Evolutionary conservation across 228 moss, liverwort and hornwort genomes (phyloP).

Genomic region (Sphagnum magellanicum): DNA sequence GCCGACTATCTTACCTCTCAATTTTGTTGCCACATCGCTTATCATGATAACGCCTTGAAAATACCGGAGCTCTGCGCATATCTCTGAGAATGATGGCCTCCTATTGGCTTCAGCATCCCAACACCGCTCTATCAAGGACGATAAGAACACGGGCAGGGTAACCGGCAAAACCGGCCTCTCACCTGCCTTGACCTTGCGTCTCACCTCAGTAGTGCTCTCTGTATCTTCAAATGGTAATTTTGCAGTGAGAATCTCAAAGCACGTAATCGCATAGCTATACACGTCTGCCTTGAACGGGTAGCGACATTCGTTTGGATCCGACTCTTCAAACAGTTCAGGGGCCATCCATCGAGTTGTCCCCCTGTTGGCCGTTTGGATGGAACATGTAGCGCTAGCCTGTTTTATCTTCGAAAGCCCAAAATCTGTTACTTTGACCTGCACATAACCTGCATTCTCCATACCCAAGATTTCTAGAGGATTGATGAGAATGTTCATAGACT

Average conservation of each 20-base stretch:
- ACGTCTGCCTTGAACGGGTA: neutral
- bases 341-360: slow-evolving; percentile 5
- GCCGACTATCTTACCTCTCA: too few species aligned
- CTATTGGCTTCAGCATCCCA: slow-evolving; percentile 1
- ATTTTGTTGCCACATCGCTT: neutral
- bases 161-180: slow-evolving; percentile 1
- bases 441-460: neutral
- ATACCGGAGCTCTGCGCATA: slow-evolving; percentile 1
- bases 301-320: neutral
- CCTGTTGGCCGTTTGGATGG: neutral
- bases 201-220: neutral
- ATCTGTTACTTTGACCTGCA: slow-evolving; percentile 3
- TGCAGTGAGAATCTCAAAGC: slow-evolving; percentile 3
- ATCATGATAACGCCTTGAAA: slow-evolving; percentile 1
- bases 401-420: slow-evolving; percentile 4
- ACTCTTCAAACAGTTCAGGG: neutral
- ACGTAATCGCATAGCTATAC: slow-evolving; percentile 7
- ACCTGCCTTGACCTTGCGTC: neutral
- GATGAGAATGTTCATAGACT: slow-evolving; percentile 3
- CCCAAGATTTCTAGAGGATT: neutral
- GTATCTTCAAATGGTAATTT: neutral
- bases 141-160: neutral
- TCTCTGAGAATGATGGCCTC: neutral
- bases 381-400: neutral
- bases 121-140: neutral